Conservation (phyloP, 2,329 filamentous ascomycete genomes). For the Cytospora piceae region DNA sequence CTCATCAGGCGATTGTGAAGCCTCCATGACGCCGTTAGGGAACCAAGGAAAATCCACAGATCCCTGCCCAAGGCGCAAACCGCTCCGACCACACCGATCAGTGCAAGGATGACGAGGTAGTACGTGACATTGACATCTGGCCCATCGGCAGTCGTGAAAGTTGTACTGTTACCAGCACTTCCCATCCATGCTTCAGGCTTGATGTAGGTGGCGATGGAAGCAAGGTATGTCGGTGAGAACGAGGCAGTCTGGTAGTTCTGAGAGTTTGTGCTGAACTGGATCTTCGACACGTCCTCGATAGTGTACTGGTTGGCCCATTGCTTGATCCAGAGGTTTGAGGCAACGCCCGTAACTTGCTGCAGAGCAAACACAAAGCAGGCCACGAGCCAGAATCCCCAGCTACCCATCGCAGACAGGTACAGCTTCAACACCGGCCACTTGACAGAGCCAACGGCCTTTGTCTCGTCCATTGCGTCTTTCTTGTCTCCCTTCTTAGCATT, state of each 20-base stretch:
- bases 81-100: constrained; percentile 78
- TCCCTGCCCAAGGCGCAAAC: constrained; percentile 82
- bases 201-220: constrained; percentile 45
- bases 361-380: constrained; percentile 74
- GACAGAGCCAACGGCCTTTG: constrained; percentile 83
- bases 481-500: constrained; percentile 52
- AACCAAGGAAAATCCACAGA: constrained; percentile 88
- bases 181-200: constrained; percentile 41
- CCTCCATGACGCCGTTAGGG: constrained; percentile 81
- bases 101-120: constrained; percentile 81
- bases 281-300: constrained; percentile 43
- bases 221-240: constrained; percentile 44
- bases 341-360: constrained; percentile 85
- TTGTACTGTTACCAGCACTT: constrained; percentile 45
- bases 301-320: constrained; percentile 93
- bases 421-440: constrained; percentile 84
- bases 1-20: constrained; percentile 81
- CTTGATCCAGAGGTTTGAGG: constrained; percentile 92
- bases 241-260: constrained; percentile 42
- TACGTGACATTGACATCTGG: constrained; percentile 77
- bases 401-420: constrained; percentile 90
- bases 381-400: constrained; percentile 91
- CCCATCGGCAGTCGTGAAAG: constrained; percentile 41
- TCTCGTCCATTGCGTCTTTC: constrained; percentile 67
- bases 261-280: constrained; percentile 43